phyloP scores from a whole-genome alignment of 2,329 filamentous ascomycete genomes.

The Trichoderma sp. region DNA sequence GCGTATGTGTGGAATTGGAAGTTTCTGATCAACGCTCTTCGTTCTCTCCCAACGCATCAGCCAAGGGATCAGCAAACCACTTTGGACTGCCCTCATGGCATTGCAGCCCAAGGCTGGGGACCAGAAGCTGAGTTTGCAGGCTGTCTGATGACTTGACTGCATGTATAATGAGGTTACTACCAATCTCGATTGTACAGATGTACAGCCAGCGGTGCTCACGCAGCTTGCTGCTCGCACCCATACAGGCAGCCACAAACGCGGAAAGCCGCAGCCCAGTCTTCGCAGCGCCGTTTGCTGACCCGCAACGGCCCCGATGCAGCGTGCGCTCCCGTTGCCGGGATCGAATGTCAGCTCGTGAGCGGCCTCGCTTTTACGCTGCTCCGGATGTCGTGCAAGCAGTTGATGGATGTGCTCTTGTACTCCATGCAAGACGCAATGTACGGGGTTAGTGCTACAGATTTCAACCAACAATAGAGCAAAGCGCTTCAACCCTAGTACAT shows the following conservation, averaged over 20 bases:
- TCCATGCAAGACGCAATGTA: not conserved
- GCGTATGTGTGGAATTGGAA: not conserved
- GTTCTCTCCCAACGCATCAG: conserved; percentile 1
- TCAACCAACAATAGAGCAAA: not conserved
- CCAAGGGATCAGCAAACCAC: conserved; percentile 10
- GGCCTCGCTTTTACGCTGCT: conserved; percentile 12
- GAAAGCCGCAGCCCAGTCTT: not conserved
- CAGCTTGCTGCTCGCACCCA: not conserved
- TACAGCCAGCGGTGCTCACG: not conserved
- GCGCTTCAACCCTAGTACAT: not conserved
- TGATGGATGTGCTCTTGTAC: not conserved
- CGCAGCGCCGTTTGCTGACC: not conserved
- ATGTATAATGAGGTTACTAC: not conserved
- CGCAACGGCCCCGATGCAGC: not conserved
- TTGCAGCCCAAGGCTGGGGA: not conserved
- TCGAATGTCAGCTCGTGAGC: conserved; percentile 3
- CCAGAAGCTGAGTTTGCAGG: not conserved
- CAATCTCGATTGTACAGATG: not conserved
- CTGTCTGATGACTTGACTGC: not conserved
- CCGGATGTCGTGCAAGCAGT: conserved; percentile 9
- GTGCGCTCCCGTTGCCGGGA: not conserved
- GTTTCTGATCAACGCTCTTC: not conserved
- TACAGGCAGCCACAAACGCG: not conserved
- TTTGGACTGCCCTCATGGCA: not conserved
- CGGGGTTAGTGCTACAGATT: not conserved